These are phyloP conservation scores for Rheum nobile DNA, from an alignment of 148 eudicot genomes.

Conservation along the genomic window DNA sequence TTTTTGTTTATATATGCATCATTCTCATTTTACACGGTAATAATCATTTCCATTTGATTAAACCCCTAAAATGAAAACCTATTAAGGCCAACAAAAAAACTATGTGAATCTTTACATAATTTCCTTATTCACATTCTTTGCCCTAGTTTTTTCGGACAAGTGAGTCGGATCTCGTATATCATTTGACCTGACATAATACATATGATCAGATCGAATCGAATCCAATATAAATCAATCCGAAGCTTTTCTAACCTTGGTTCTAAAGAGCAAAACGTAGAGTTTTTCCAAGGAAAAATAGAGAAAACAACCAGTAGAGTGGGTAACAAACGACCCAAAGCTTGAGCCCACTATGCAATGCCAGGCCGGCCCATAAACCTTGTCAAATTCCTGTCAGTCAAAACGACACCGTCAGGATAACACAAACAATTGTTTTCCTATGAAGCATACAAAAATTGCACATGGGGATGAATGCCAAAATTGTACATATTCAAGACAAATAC, in stretches of 20 bases:
- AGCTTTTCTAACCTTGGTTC: conserved; percentile 57
- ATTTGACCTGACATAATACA: neutral
- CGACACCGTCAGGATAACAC: neutral
- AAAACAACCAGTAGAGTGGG: conserved; percentile 77
- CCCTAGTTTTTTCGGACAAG: neutral
- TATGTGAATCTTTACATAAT: neutral
- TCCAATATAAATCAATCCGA: conserved; percentile 13
- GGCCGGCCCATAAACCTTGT: conserved; percentile 77
- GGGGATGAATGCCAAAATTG: neutral
- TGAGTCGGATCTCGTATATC: neutral
- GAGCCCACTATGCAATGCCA: conserved; percentile 93
- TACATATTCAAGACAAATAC: neutral
- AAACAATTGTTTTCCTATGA: neutral
- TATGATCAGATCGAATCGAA: neutral
- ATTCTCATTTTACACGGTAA: no score
- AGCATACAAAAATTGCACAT: neutral
- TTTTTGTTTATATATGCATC: no score
- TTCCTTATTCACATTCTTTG: neutral
- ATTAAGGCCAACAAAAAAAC: neutral
- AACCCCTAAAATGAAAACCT: neutral
- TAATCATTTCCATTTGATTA: no score
- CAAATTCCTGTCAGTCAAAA: conserved; percentile 48
- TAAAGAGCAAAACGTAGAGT: conserved; percentile 56
- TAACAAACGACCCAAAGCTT: conserved; percentile 83
- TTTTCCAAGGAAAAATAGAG: conserved; percentile 83